phyloP scores from a whole-genome alignment of 371 early-diverging fungal genomes.

The Mortierella sp. region DNA sequence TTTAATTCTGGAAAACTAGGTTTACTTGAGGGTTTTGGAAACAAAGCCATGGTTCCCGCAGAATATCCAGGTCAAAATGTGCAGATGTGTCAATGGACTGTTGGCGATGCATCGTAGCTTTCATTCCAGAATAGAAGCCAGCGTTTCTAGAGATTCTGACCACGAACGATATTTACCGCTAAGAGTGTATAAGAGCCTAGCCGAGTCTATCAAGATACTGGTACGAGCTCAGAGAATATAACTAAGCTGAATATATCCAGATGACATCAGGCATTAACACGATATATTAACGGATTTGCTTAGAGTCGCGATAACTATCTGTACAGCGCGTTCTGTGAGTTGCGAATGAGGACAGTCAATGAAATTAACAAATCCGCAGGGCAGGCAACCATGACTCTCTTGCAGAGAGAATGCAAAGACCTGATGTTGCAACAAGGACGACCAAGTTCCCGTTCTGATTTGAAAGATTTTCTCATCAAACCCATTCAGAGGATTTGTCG shows the following conservation, averaged over 20 bases:
- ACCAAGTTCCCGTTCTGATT: conserved; percentile 25
- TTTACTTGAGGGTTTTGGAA: conserved; percentile 30
- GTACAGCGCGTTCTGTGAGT: conserved; percentile 41
- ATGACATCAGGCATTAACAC: background rate
- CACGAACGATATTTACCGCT: conserved; percentile 17
- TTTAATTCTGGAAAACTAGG: conserved; percentile 14
- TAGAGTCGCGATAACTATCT: conserved; percentile 24
- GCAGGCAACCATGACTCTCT: conserved; percentile 10
- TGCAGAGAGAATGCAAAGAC: conserved; percentile 39
- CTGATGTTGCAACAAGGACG: conserved; percentile 41
- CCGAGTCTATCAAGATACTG: conserved; percentile 19
- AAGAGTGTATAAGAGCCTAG: conserved; percentile 16
- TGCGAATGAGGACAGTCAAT: conserved; percentile 34
- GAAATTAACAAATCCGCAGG: conserved; percentile 20
- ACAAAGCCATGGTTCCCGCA: conserved; percentile 41
- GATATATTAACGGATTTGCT: background rate
- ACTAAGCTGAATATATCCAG: background rate
- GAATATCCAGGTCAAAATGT: conserved; percentile 13
- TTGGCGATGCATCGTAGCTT: conserved; percentile 26
- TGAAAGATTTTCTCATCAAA: conserved; percentile 84
- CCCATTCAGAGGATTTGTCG: conserved; percentile 98
- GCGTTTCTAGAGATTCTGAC: conserved; percentile 2
- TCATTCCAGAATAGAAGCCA: conserved; percentile 7
- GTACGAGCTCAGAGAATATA: conserved; percentile 13
- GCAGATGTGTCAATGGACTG: conserved; percentile 22